Evolutionary conservation across 371 early-diverging fungal species (phyloP).

Genomic region (Apophysomyces trapeziformis): DNA sequence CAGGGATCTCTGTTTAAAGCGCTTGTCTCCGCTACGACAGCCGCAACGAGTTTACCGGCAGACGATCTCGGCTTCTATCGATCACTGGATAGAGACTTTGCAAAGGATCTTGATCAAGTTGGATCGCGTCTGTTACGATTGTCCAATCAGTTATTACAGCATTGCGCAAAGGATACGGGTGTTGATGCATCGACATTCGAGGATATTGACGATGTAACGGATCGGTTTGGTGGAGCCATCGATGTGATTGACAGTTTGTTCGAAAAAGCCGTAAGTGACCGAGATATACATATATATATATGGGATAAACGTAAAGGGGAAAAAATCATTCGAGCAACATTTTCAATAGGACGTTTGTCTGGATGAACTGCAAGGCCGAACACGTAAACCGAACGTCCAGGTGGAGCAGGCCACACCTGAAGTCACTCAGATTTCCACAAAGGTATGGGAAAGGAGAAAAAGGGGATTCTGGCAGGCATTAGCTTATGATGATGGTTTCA

Average conservation of each 20-base stretch:
- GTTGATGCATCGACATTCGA: conserved; percentile 35
- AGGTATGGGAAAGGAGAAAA: conserved; percentile 20
- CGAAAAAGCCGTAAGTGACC: conserved; percentile 83
- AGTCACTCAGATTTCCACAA: conserved; percentile 57
- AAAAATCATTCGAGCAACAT: background rate
- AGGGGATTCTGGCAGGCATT: background rate
- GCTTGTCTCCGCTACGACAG: conserved; percentile 67
- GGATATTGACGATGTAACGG: conserved; percentile 73
- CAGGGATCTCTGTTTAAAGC: conserved; percentile 62
- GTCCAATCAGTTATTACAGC: conserved; percentile 62
- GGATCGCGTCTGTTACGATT: conserved; percentile 56
- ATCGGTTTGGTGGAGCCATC: conserved; percentile 66
- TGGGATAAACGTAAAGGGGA: too few relatives aligned
- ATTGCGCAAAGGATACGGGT: conserved; percentile 44
- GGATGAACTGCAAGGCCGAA: conserved; percentile 59
- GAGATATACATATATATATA: too few relatives aligned
- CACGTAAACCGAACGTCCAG: conserved; percentile 37
- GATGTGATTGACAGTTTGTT: conserved; percentile 85
- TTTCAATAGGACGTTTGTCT: conserved; percentile 47
- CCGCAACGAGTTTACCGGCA: conserved; percentile 63
- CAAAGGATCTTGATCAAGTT: conserved; percentile 56
- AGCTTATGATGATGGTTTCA: background rate
- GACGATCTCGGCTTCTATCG: conserved; percentile 75
- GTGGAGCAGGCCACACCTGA: conserved; percentile 58
- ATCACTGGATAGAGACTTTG: conserved; percentile 67